Evolutionary conservation across 768 basidiomycete species (phyloP), one percentile per base, ranked within the genome.

Genomic region (Sarcodon sp.): DNA sequence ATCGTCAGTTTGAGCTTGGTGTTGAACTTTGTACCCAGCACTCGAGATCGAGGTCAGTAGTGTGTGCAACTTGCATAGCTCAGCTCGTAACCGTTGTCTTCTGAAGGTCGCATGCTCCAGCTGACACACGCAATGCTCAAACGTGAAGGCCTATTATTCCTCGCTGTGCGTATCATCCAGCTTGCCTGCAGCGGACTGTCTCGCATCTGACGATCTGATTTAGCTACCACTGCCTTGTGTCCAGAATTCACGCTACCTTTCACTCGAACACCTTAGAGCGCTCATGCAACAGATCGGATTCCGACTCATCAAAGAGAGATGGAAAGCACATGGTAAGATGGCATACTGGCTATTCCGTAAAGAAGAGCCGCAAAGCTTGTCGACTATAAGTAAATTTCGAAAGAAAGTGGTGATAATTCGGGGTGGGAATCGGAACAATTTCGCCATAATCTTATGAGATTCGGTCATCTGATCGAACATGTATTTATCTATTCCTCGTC

Each of bases 151-250:
- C 59, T 77, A 52, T 64, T 89, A 3, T 90, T 87, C 58, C 69
- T 90, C 43, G 83, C 73, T 9, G 86, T 86, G 52, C 53, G 82
- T 69, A 11, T 13, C 27, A 44, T 9, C 38, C 9, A 11, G 3
- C 34, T n/a, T 45, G 18, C 27, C 15, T 21, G 47, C 35, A 47
- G 50, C 38, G 44, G 44, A 34, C 3, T 43, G 7, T 34, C 33
- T 36, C 33, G 9, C 27, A n/a, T 11, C 27, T 31, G 36, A 18
- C 36, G n/a, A 12, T 7, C 7, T n/a, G 18, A 31, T 15, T 34
- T 50, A 89, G 87, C 77, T 96, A 9, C 92, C 92, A 2, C 68
- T 83, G 13, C 82, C 92, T 3, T 96, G 92, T 59, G 71, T 93
- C 11, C 61, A 69, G 31, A 96, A 96, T 61, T 93, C 91, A 4